A percentile compares a stretch with the other conserved stretches of the same genome.
Evolutionary conservation across 2,329 filamentous ascomycete species (phyloP).

Genomic region (Diplodia sapinea): DNA sequence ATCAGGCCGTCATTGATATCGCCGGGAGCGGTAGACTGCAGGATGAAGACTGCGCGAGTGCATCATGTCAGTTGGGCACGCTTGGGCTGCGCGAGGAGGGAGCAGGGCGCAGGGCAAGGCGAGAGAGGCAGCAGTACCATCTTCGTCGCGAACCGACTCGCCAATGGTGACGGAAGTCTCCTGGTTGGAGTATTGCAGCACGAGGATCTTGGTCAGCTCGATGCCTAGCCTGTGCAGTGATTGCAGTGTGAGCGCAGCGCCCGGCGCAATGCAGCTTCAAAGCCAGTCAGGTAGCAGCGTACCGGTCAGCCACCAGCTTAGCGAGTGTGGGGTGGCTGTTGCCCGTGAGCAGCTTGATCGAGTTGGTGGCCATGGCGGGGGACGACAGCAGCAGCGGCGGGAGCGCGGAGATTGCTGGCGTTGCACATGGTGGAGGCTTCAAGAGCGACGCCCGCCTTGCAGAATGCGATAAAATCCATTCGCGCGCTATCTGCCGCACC

Average conservation of each 20-base stretch:
- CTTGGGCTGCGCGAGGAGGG: slow-evolving; percentile 41
- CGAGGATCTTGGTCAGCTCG: slow-evolving; percentile 78
- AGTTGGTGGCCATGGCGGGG: slow-evolving; percentile 69
- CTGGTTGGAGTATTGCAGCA: slow-evolving; percentile 84
- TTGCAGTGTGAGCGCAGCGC: slow-evolving; percentile 33
- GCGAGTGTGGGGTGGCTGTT: slow-evolving; percentile 77
- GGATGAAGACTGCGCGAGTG: slow-evolving; percentile 75
- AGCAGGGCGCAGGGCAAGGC: slow-evolving; percentile 52
- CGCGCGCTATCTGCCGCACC: slow-evolving; percentile 16
- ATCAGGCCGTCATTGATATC: slow-evolving; percentile 98
- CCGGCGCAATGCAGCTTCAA: slow-evolving; percentile 20
- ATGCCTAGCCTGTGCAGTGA: slow-evolving; percentile 68
- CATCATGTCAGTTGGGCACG: slow-evolving; percentile 23
- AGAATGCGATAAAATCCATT: slow-evolving; percentile 29
- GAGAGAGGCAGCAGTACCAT: slow-evolving; percentile 63
- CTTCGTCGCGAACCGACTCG: slow-evolving; percentile 94
- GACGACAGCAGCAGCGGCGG: slow-evolving; percentile 22
- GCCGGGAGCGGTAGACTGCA: slow-evolving; percentile 92
- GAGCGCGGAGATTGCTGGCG: slow-evolving; percentile 23
- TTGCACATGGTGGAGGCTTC: slow-evolving; percentile 28
- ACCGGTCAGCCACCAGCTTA: slow-evolving; percentile 71
- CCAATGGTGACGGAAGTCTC: slow-evolving; percentile 92
- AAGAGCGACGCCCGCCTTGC: slow-evolving; percentile 9
- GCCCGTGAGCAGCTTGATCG: slow-evolving; percentile 75
- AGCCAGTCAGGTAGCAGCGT: slow-evolving; percentile 34